These are phyloP conservation scores for Aureobasidium sp. DNA, from an alignment of 2,329 filamentous ascomycete species.

Conservation along the genomic window DNA sequence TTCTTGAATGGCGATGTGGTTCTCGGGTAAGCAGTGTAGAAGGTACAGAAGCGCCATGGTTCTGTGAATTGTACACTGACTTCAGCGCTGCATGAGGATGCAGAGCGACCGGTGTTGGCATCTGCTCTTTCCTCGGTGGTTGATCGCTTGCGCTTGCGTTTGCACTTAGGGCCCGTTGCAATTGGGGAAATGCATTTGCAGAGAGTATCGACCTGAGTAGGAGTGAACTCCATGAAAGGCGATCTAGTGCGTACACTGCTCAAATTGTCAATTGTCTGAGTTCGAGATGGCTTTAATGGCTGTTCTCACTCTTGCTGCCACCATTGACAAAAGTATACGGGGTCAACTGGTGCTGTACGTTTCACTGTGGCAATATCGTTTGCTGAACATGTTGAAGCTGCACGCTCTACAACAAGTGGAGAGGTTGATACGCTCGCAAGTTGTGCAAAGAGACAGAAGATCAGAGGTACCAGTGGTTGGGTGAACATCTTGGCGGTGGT, in stretches of 20 bases:
- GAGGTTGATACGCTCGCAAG: not conserved
- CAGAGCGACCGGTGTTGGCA: not conserved
- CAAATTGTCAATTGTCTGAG: not conserved
- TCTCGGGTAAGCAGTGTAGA: not conserved
- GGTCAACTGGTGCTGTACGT: not conserved
- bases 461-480: not conserved
- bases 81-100: not conserved
- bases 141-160: slow-evolving; percentile 3
- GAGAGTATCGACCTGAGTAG: not conserved
- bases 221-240: not conserved
- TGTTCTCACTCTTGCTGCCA: not conserved
- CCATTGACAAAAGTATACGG: slow-evolving; percentile 3
- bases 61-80: slow-evolving; percentile 1
- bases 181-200: slow-evolving; percentile 4
- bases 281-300: not conserved
- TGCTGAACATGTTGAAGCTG: slow-evolving; percentile 3
- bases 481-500: not conserved
- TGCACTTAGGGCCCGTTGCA: not conserved
- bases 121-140: not conserved
- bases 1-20: not conserved
- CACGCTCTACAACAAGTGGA: not conserved
- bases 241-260: not conserved
- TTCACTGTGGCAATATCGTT: slow-evolving; percentile 5
- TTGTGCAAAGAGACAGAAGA: not conserved
- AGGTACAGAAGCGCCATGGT: slow-evolving; percentile 4